A percentile compares a stretch with the other conserved stretches of the same genome.
These are phyloP conservation scores for Talaromyces sp. DNA, from an alignment of 2,329 filamentous ascomycete genomes.

Conservation along the genomic window DNA sequence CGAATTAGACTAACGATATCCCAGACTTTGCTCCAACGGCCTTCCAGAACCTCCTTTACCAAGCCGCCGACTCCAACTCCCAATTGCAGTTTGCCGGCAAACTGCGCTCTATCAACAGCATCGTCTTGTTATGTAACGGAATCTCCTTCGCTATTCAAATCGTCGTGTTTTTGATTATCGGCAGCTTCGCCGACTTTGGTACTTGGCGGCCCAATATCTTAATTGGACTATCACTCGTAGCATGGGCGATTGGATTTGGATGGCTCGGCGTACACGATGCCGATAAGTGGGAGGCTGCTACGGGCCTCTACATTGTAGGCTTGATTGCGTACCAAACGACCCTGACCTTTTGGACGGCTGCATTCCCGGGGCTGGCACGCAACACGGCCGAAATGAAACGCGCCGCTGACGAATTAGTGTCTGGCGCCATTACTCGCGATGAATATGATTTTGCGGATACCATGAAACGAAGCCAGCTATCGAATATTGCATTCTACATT, in stretches of 20 bases:
- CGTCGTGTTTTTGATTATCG: conserved; percentile 47
- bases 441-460: conserved; percentile 61
- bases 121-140: conserved; percentile 63
- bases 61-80: conserved; percentile 55
- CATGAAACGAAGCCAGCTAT: conserved; percentile 60
- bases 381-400: conserved; percentile 51
- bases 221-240: conserved; percentile 57
- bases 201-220: conserved; percentile 61
- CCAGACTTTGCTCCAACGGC: conserved; percentile 60
- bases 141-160: conserved; percentile 66
- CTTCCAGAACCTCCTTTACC: conserved; percentile 61
- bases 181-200: conserved; percentile 59
- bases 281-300: conserved; percentile 57
- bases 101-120: conserved; percentile 59
- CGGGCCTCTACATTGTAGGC: conserved; percentile 63
- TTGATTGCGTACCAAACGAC: conserved; percentile 64
- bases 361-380: conserved; percentile 56
- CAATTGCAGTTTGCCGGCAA: conserved; percentile 55
- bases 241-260: conserved; percentile 62
- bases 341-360: conserved; percentile 66
- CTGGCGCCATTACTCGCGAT: conserved; percentile 53
- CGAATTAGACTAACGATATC: neutral
- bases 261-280: conserved; percentile 63
- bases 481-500: conserved; percentile 62
- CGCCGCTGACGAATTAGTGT: conserved; percentile 48